phyloP scores from a whole-genome alignment of 352 stramenopile genomes.

The Globisporangium solare region DNA sequence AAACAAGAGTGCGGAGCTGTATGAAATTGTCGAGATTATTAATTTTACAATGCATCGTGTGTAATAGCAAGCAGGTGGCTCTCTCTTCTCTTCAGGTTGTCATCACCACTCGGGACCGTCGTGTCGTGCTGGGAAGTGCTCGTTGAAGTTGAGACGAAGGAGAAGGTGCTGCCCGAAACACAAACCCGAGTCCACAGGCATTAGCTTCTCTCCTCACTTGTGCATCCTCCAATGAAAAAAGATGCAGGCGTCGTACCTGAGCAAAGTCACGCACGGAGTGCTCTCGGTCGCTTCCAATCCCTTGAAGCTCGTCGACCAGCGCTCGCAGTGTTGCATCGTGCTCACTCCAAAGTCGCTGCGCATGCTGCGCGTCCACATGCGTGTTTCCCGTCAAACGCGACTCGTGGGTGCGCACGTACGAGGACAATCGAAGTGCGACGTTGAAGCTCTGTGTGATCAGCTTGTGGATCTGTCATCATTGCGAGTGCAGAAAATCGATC shows the following conservation, averaged over 20 bases:
- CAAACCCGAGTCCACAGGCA: neutral
- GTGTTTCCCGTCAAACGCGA: conserved; percentile 4
- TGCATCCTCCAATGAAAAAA: neutral
- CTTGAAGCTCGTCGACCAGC: conserved; percentile 25
- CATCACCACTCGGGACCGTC: neutral
- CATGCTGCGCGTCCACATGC: neutral
- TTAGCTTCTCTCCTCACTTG: conserved; percentile 10
- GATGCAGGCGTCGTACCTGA: conserved; percentile 27
- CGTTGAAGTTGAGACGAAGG: conserved; percentile 57
- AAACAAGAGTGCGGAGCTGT: neutral
- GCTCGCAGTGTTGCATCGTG: conserved; percentile 18
- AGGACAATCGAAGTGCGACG: conserved; percentile 28
- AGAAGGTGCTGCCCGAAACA: conserved; percentile 38
- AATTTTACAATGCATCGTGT: conserved; percentile 1
- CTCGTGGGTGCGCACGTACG: conserved; percentile 19
- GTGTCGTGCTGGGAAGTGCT: conserved; percentile 22
- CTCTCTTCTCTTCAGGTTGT: neutral
- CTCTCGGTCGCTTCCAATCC: conserved; percentile 17
- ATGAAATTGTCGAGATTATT: conserved; percentile 2
- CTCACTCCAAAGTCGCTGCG: conserved; percentile 18
- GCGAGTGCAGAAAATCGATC: no score
- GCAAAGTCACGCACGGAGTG: conserved; percentile 32
- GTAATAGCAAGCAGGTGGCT: neutral
- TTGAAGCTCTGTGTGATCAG: conserved; percentile 20
- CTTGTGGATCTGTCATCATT: conserved; percentile 23